phyloP scores from a whole-genome alignment of 2,329 filamentous ascomycete genomes.

The Fusarium aywerte region DNA sequence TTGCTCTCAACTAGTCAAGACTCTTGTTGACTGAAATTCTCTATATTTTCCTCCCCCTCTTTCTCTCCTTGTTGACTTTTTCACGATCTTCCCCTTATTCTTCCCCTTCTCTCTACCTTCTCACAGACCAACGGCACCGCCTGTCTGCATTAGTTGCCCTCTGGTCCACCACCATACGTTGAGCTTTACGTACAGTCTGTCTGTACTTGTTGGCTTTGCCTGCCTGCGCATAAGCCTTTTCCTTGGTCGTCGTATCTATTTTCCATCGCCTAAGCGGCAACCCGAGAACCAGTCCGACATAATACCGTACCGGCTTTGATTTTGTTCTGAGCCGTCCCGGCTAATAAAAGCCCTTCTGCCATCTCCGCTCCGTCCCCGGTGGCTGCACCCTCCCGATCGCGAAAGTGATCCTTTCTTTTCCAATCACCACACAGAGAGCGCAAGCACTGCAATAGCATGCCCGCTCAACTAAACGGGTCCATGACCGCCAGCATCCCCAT shows the following conservation, averaged over 20 bases:
- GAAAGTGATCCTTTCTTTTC: constrained; percentile 36
- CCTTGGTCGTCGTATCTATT: constrained; percentile 29
- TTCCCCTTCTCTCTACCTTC: not conserved
- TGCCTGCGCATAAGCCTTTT: constrained; percentile 21
- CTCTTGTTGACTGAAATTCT: constrained; percentile 16
- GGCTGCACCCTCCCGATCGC: constrained; percentile 32
- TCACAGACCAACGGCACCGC: constrained; percentile 30
- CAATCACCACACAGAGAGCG: constrained; percentile 31
- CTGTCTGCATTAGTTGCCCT: constrained; percentile 47
- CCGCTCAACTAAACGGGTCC: constrained; percentile 54
- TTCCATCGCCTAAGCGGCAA: constrained; percentile 41
- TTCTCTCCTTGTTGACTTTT: constrained; percentile 12
- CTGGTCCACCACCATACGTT: constrained; percentile 50
- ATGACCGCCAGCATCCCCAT: constrained; percentile 54
- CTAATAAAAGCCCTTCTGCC: constrained; percentile 39
- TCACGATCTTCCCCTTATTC: constrained; percentile 20
- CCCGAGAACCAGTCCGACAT: constrained; percentile 42
- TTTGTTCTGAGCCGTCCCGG: constrained; percentile 30
- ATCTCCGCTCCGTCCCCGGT: constrained; percentile 36
- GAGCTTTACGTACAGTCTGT: constrained; percentile 50
- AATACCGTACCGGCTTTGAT: constrained; percentile 36
- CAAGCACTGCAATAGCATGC: constrained; percentile 50
- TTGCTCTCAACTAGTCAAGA: constrained; percentile 30
- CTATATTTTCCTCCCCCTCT: constrained; percentile 23
- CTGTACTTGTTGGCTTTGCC: constrained; percentile 29